These are phyloP conservation scores for Termitomyces sp. DNA, from an alignment of 768 basidiomycete species.

Conservation along the genomic window DNA sequence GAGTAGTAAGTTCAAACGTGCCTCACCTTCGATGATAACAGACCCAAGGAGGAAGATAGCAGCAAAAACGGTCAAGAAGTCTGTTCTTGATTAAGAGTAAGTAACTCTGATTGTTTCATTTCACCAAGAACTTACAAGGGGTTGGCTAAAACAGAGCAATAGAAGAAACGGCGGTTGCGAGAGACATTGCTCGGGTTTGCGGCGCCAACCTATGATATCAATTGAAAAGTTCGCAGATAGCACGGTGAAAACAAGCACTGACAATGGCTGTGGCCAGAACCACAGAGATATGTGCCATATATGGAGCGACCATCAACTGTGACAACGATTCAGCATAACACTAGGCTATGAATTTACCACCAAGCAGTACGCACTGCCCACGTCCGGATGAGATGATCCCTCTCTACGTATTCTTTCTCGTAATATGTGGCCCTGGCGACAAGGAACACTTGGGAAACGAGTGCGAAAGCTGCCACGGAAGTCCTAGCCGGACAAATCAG, in stretches of 20 bases:
- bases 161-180: constrained; percentile 48
- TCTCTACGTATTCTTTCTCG: constrained; percentile 26
- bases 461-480: constrained; percentile 36
- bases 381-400: constrained; percentile 28
- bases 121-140: constrained; percentile 27
- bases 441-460: constrained; percentile 47
- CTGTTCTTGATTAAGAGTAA: constrained; percentile 27
- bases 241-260: constrained; percentile 9
- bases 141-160: constrained; percentile 40
- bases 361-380: constrained; percentile 31
- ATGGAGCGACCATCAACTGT: constrained; percentile 41
- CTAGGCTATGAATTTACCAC: neutral
- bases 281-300: constrained; percentile 33
- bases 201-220: constrained; percentile 31
- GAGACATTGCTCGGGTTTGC: constrained; percentile 32
- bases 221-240: neutral
- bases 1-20: neutral
- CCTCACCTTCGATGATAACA: constrained; percentile 34
- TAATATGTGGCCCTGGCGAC: constrained; percentile 34
- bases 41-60: constrained; percentile 36
- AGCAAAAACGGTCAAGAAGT: constrained; percentile 35
- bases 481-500: constrained; percentile 23
- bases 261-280: constrained; percentile 41
- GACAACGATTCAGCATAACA: neutral
- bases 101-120: neutral